Evolutionary conservation across 75 land plant genomes (phyloP).

Genomic region (Pseudotsuga menziesii): DNA sequence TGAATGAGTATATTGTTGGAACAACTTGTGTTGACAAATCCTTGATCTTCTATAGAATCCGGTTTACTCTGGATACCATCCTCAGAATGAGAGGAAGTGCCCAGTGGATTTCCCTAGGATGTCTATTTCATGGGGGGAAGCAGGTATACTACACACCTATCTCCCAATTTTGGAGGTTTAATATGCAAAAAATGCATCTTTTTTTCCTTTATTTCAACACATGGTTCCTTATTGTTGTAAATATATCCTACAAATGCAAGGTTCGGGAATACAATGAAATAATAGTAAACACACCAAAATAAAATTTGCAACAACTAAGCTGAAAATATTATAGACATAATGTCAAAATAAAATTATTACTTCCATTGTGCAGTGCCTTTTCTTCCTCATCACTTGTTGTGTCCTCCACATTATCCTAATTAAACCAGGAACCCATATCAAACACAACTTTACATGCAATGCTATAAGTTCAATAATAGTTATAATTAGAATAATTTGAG

Average conservation of each 20-base stretch:
- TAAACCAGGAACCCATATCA: background rate
- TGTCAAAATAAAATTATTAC: slow-evolving; percentile 19
- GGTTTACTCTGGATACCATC: too few species aligned
- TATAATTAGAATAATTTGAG: background rate
- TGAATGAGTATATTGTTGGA: too few species aligned
- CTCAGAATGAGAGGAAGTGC: too few species aligned
- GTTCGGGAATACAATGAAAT: background rate
- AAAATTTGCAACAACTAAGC: background rate
- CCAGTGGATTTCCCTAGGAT: too few species aligned
- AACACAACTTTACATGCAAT: background rate
- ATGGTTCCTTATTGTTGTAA: too few species aligned
- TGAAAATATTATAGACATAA: background rate
- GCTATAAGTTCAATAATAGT: background rate
- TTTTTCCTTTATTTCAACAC: background rate
- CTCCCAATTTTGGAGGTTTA: background rate
- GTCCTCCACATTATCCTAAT: slow-evolving; percentile 46
- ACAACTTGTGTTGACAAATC: too few species aligned
- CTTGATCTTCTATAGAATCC: too few species aligned
- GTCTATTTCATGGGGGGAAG: too few species aligned
- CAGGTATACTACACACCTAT: background rate
- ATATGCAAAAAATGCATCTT: background rate
- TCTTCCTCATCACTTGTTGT: slow-evolving; percentile 63
- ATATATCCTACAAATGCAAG: background rate
- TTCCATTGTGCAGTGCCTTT: slow-evolving; percentile 11
- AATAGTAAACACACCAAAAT: background rate